phyloP scores from a whole-genome alignment of 345 rosid genomes.

The Citrus sp. region DNA sequence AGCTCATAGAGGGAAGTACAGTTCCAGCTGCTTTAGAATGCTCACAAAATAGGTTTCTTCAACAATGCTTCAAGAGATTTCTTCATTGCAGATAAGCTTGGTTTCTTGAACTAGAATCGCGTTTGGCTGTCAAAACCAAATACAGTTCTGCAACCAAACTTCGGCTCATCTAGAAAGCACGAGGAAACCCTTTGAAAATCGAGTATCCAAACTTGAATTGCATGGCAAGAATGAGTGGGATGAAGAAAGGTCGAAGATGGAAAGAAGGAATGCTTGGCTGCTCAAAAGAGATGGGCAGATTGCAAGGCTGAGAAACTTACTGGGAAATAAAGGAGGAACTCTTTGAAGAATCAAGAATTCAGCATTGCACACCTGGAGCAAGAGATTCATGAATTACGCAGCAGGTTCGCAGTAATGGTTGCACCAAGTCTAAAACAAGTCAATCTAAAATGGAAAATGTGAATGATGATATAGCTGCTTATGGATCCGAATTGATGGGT shows the following conservation, averaged over 20 bases:
- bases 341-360: no score
- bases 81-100: neutral
- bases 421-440: no score
- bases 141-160: neutral
- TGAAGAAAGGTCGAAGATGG: neutral
- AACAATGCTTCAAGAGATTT: neutral
- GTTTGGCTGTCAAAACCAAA: neutral
- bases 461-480: no score
- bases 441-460: no score
- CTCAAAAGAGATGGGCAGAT: neutral
- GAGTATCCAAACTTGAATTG: no score
- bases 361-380: no score
- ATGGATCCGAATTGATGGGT: no score
- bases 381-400: no score
- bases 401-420: no score
- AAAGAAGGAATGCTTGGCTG: neutral
- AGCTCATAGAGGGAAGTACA: conserved; percentile 3
- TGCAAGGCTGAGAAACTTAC: neutral
- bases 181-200: no score
- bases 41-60: neutral
- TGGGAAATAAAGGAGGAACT: no score
- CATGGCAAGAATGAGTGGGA: neutral
- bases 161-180: neutral
- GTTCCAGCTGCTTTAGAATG: conserved; percentile 8
- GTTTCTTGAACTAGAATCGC: conserved; percentile 11